Evolutionary conservation across 2,329 filamentous ascomycete species (phyloP).

Genomic region (Boeremia exigua): DNA sequence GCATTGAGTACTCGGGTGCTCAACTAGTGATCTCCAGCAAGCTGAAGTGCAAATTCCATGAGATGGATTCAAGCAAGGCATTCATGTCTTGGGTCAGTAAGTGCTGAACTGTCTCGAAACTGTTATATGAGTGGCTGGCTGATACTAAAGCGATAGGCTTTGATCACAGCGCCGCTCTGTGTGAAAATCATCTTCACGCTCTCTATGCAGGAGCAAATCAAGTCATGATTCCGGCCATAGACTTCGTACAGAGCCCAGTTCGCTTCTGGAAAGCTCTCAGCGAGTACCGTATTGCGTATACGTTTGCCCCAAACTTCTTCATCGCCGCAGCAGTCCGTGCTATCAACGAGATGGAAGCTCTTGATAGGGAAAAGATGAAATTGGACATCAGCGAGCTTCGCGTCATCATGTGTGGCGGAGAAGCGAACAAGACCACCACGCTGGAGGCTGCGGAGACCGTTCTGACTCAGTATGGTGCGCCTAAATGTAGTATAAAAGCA

Average conservation of each 20-base stretch:
- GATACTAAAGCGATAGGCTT: conserved; percentile 36
- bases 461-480: conserved; percentile 44
- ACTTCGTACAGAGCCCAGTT: conserved; percentile 50
- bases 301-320: conserved; percentile 57
- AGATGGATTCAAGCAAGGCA: conserved; percentile 9
- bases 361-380: background rate
- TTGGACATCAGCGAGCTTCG: conserved; percentile 41
- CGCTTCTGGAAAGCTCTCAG: conserved; percentile 50
- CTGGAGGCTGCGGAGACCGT: conserved; percentile 35
- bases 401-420: conserved; percentile 53
- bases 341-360: background rate
- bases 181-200: conserved; percentile 60
- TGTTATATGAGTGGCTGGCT: background rate
- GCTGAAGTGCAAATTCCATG: conserved; percentile 47
- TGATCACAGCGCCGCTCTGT: conserved; percentile 61
- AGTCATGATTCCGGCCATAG: conserved; percentile 53
- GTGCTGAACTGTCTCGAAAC: background rate
- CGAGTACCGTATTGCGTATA: conserved; percentile 51
- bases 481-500: conserved; percentile 45
- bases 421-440: conserved; percentile 52
- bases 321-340: conserved; percentile 30
- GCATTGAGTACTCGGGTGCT: conserved; percentile 53
- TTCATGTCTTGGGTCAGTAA: conserved; percentile 23
- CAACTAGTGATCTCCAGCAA: conserved; percentile 53
- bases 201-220: conserved; percentile 52